Evolutionary conservation across 257 asterid species (phyloP).

Genomic region (Gentiana dahurica): DNA sequence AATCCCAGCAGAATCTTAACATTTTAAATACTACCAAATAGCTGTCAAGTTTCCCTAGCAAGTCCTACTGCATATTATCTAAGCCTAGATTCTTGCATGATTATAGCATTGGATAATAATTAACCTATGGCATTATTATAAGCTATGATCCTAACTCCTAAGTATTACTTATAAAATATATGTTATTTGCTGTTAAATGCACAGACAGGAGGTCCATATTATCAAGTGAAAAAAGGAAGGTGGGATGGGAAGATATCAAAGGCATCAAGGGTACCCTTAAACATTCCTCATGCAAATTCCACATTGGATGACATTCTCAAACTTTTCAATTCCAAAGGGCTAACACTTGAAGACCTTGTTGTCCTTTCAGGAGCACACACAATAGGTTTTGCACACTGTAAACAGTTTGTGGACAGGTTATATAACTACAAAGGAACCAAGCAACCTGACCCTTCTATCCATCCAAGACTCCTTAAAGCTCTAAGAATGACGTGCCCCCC

Average conservation of each 20-base stretch:
- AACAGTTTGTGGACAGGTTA: slow-evolving; percentile 50
- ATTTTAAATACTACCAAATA: slow-evolving; percentile 14
- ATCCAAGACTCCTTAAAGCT: slow-evolving; percentile 70
- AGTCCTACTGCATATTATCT: too few species aligned
- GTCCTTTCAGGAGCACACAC: slow-evolving; percentile 92
- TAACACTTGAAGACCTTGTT: slow-evolving; percentile 60
- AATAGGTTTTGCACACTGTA: slow-evolving; percentile 88
- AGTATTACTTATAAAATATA: background rate
- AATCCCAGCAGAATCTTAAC: slow-evolving; percentile 2
- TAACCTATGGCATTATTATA: too few species aligned
- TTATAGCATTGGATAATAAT: too few species aligned
- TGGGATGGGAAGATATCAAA: slow-evolving; percentile 84
- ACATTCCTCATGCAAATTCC: slow-evolving; percentile 70
- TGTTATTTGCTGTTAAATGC: background rate
- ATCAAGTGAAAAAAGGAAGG: slow-evolving; percentile 89
- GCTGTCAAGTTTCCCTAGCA: slow-evolving; percentile 15
- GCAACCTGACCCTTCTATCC: slow-evolving; percentile 59
- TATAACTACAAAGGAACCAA: slow-evolving; percentile 56
- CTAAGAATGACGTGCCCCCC: slow-evolving; percentile 77
- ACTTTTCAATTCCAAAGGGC: slow-evolving; percentile 70
- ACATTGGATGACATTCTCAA: slow-evolving; percentile 45
- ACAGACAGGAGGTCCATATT: slow-evolving; percentile 85
- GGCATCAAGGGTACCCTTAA: slow-evolving; percentile 55
- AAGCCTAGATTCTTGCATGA: too few species aligned
- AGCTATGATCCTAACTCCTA: too few species aligned